These are phyloP conservation scores for Circinella umbellata DNA, from an alignment of 371 early-diverging fungal genomes.

Conservation along the genomic window DNA sequence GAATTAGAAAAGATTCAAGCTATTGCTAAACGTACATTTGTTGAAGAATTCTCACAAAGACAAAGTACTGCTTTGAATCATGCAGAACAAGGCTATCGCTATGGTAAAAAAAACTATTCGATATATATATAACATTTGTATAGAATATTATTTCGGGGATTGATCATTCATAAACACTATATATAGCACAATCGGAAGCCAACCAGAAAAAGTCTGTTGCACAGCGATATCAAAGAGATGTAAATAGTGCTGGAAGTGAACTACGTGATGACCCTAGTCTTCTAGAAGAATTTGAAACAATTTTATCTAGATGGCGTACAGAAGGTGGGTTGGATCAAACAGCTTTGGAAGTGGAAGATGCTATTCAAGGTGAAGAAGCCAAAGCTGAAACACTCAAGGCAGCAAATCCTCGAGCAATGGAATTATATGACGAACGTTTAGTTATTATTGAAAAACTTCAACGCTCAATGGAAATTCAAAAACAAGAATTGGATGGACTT, in stretches of 20 bases:
- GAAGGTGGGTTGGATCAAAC: constrained; percentile 34
- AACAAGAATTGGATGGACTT: constrained; percentile 30
- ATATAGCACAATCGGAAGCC: constrained; percentile 5
- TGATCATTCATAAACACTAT: neutral
- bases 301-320: constrained; percentile 36
- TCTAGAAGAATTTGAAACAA: constrained; percentile 13
- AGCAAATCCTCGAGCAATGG: constrained; percentile 61
- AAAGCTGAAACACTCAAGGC: constrained; percentile 51
- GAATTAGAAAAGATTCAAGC: constrained; percentile 25
- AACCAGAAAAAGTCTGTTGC: constrained; percentile 19
- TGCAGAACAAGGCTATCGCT: constrained; percentile 18
- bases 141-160: neutral
- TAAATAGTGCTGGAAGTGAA: constrained; percentile 41
- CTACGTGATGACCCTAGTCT: neutral
- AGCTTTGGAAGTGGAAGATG: constrained; percentile 54
- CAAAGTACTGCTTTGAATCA: constrained; percentile 17
- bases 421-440: constrained; percentile 67
- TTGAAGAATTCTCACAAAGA: constrained; percentile 15
- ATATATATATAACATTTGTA: neutral
- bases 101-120: constrained; percentile 15
- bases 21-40: constrained; percentile 16
- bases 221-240: constrained; percentile 37
- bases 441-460: constrained; percentile 36
- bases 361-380: constrained; percentile 50
- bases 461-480: constrained; percentile 38